Conservation (phyloP, 1,284 basidiomycete species). For the Puccinia novopanici region DNA sequence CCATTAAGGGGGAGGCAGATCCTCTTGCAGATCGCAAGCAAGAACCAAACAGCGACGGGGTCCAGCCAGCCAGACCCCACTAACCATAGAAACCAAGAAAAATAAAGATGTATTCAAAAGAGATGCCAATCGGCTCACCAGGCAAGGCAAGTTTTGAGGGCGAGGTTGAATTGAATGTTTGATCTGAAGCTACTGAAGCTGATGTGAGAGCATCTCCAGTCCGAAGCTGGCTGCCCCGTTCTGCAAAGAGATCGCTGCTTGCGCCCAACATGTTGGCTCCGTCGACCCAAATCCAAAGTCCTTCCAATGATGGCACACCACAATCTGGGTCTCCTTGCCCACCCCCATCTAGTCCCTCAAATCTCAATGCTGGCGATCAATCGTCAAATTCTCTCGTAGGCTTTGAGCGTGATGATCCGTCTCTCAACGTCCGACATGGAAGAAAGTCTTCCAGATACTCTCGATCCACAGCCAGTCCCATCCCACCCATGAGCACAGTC, state of each 20-base stretch:
- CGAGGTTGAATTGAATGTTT: constrained; percentile 14
- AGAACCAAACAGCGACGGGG: background rate
- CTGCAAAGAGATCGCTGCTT: constrained; percentile 13
- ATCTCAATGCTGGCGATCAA: background rate
- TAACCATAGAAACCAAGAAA: constrained; percentile 19
- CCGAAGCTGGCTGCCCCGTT: constrained; percentile 16
- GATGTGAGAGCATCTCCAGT: background rate
- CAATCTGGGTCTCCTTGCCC: background rate
- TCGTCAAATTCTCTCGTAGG: constrained; percentile 6
- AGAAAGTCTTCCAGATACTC: constrained; percentile 16
- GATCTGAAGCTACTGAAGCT: constrained; percentile 27
- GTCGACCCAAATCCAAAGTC: constrained; percentile 8
- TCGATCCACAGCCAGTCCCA: background rate
- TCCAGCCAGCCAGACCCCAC: no score
- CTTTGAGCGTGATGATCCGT: constrained; percentile 20
- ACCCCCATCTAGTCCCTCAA: constrained; percentile 13
- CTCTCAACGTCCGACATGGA: background rate
- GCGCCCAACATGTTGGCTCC: constrained; percentile 19
- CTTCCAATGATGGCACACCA: constrained; percentile 10
- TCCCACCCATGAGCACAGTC: background rate
- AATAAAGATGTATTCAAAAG: constrained; percentile 19
- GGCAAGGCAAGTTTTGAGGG: constrained; percentile 10
- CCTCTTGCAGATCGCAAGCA: background rate
- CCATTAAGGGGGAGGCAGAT: background rate
- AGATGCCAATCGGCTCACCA: background rate